These are phyloP conservation scores for Sporobolomyces roseus DNA, from an alignment of 768 basidiomycete genomes.

Conservation along the genomic window DNA sequence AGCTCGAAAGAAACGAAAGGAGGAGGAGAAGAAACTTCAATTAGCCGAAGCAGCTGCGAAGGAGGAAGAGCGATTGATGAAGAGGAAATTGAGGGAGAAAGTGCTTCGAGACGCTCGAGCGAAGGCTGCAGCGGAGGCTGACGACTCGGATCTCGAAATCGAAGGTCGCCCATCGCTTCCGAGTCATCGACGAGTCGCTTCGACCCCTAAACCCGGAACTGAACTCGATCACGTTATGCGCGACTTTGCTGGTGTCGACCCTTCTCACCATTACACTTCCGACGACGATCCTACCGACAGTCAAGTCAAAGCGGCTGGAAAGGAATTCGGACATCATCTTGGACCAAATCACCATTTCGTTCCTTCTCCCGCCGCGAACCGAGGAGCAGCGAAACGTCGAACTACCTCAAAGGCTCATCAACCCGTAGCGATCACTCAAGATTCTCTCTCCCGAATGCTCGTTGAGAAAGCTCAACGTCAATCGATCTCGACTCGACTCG, in stretches of 20 bases:
- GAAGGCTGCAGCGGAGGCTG: neutral
- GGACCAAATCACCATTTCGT: neutral
- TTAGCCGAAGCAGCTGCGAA: no score
- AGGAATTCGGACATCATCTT: slow-evolving; percentile 24
- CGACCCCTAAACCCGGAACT: neutral
- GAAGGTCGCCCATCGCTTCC: neutral
- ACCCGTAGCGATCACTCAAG: neutral
- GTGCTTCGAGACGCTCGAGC: neutral
- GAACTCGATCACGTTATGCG: slow-evolving; percentile 6
- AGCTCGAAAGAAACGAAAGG: neutral
- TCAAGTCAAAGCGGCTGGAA: slow-evolving; percentile 15
- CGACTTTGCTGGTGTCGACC: slow-evolving; percentile 2
- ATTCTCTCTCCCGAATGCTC: neutral
- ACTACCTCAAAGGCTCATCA: neutral
- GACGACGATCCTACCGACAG: slow-evolving; percentile 29
- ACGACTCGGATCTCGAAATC: slow-evolving; percentile 38
- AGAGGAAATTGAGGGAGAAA: neutral
- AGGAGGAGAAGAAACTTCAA: no score
- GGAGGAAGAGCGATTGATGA: neutral
- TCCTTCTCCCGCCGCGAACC: neutral
- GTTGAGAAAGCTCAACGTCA: neutral
- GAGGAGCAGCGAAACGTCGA: neutral
- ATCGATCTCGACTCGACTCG: neutral
- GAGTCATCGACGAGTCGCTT: neutral
- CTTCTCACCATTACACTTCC: no score